Evolutionary conservation across 2,329 filamentous ascomycete genomes (phyloP), one percentile per base, ranked within the genome.

Genomic region (Chaetomiaceae sp.): DNA sequence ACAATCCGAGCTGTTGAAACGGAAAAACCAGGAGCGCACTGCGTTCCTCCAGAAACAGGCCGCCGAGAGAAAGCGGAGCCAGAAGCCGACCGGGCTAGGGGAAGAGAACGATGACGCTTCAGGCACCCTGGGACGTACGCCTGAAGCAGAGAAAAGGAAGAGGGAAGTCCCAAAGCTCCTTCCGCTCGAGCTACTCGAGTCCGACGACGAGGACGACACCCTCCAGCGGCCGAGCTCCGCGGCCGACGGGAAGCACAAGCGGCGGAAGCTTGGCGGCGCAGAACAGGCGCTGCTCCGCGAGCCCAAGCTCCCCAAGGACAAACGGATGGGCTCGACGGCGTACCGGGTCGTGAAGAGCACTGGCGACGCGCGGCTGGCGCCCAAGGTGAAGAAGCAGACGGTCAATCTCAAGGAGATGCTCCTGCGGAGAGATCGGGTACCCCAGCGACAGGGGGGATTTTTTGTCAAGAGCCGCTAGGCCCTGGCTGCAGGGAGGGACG

Each of bases 1-100:
- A 61, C 72, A 78, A 70, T 74, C 73, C 3, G 75, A 75, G 11
- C 70, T 70, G 6, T 68, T 76, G 57, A 83, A 80, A 67, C 72
- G 73, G 49, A 83, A 80, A 68, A 77, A 80, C 33, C 76, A 80
- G 63, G 74, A 79, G 65, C 74, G 76, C 51, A 78, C 82, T 63
- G 70, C 71, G 20, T 71, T 76, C 22, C 72, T 82, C 63, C 81
- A 80, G 65, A 70, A 78, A 50, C 80, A 83, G 66, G 79, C 80
- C 2, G 69, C 73, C 55, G 70, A 73, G 62, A 75, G 78, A 56
- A 80, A 78, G 64, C 66, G 65, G 9, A 53, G 53, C 15, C 58
- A 60, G 40, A 58, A 57, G 22, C 48, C 51, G 36, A 46, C 52
- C 25, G 34, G 48, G 19, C 62, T 60, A 19, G 61, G 63, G 29